Evolutionary conservation across 495 filamentous ascomycete species (phyloP).

Genomic region (Jackrogersella minutella): DNA sequence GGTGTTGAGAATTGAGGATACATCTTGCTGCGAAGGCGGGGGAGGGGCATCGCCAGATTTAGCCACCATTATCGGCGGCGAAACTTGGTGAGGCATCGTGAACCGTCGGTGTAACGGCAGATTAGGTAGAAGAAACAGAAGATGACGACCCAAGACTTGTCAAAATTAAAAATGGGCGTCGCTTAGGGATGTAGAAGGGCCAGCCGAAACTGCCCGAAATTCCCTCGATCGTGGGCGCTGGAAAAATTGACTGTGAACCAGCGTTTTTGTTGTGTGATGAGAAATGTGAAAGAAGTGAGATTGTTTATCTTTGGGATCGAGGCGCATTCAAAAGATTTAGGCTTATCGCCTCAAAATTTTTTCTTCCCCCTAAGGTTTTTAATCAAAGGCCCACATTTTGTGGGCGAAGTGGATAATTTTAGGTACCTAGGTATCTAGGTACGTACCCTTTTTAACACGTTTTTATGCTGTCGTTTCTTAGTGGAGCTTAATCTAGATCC

Average conservation of each 20-base stretch:
- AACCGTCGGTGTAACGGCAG: neutral
- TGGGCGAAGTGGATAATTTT: neutral
- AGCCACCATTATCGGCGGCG: constrained; percentile 53
- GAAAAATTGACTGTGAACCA: constrained; percentile 27
- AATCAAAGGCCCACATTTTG: constrained; percentile 23
- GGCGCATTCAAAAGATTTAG: constrained; percentile 27
- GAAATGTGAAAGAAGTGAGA: constrained; percentile 15
- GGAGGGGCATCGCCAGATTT: constrained; percentile 50
- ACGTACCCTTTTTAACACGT: constrained; percentile 24
- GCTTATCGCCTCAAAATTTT: constrained; percentile 39
- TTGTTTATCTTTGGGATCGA: constrained; percentile 7
- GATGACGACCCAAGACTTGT: constrained; percentile 11
- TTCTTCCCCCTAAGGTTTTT: constrained; percentile 25
- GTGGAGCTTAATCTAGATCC: constrained; percentile 28
- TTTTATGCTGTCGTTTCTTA: constrained; percentile 16
- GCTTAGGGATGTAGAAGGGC: constrained; percentile 4
- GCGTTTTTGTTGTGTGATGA: constrained; percentile 15
- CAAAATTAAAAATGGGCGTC: constrained; percentile 9
- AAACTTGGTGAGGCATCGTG: constrained; percentile 48
- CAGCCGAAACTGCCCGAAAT: constrained; percentile 28
- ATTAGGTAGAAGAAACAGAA: constrained; percentile 15
- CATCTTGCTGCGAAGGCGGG: constrained; percentile 74
- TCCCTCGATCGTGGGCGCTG: constrained; percentile 32
- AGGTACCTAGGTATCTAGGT: too few species aligned
- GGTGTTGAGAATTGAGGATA: constrained; percentile 73